Conservation (phyloP, 163 green algal species). For the Scenedesmus sp. region DNA sequence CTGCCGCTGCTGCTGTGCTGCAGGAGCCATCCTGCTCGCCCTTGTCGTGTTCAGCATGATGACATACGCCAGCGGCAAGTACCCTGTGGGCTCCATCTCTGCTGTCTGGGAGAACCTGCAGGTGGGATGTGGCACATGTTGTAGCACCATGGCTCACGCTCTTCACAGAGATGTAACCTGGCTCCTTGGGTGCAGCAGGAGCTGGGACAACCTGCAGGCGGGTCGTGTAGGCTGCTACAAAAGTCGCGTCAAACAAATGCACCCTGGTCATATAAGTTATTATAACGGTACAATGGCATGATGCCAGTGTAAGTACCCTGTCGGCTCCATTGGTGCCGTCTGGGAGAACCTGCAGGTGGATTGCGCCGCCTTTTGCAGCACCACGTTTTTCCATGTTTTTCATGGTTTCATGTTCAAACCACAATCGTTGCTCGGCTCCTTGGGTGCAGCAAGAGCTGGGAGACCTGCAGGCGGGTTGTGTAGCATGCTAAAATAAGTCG, state of each 20-base stretch:
- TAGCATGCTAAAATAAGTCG: too few relatives aligned
- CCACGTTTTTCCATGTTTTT: not conserved
- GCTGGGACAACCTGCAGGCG: too few relatives aligned
- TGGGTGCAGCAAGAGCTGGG: too few relatives aligned
- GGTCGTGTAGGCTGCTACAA: too few relatives aligned
- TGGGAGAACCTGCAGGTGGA: not conserved
- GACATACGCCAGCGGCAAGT: slow-evolving; percentile 70
- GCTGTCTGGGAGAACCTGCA: slow-evolving; percentile 71
- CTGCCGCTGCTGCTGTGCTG: slow-evolving; percentile 61
- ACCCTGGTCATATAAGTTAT: too few relatives aligned
- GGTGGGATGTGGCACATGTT: slow-evolving; percentile 13
- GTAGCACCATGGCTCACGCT: too few relatives aligned
- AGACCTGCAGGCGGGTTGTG: too few relatives aligned
- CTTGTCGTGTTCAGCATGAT: slow-evolving; percentile 88
- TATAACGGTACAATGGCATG: too few relatives aligned
- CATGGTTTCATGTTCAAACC: not conserved
- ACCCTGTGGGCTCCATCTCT: slow-evolving; percentile 52
- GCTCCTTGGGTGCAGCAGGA: too few relatives aligned
- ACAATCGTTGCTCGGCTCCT: too few relatives aligned
- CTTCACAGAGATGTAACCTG: too few relatives aligned
- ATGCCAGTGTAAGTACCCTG: slow-evolving; percentile 55
- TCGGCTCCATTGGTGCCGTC: slow-evolving; percentile 58
- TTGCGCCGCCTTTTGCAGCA: not conserved
- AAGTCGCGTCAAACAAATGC: too few relatives aligned
- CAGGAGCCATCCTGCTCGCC: slow-evolving; percentile 82